Base-by-base conservation (phyloP, 1,284 basidiomycete genomes). In the Leccinum solheimii region DNA sequence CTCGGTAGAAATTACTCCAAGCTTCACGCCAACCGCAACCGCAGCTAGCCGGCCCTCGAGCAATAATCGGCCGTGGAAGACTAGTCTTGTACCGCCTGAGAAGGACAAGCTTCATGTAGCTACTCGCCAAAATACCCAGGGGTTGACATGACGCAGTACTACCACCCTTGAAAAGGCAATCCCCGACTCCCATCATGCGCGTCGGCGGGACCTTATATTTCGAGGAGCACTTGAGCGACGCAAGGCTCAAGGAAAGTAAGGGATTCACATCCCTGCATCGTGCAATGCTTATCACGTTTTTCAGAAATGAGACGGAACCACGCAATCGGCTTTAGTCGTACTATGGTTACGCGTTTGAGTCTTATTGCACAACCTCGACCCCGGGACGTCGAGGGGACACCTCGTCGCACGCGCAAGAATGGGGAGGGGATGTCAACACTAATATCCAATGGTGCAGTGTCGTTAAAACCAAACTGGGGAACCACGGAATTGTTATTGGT, bases 381-480 rank as follows among this genome's bases (percentile, higher is more conserved):
- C 76, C 74, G 10, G 68, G 74, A 5, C 57, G 62, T 21, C 68
- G 64, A 49, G 69, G 70, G 32, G 63, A 64, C 7, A 16, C 48
- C 6, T 54, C 63, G 7, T 61, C 66, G 11, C 30, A 55, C 43
- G 55, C 80, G 3, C 69, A 73, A 7, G 88, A 87, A 1, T 96
- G 94, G 93, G 84, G 90, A 57, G 92, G 91, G 0, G 88, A 92
- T 64, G 93, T 98, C 9, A 87, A 98, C 72, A 97, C 94, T 5
- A 98, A 98, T 70, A 86, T 94, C 98, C n/a, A n/a, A n/a, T n/a
- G 95, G 95, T 98, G 96, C 72, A 90, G 87, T 64, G 87, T 99
- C 27, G 91, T 97, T 52, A 92, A 94, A 72, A 95, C 94, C 3
- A 94, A 93, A 62, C 83, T 98, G 5, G 94, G 90, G 1, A 81